Evolutionary conservation across 768 basidiomycete species (phyloP).

Genomic region (Pilatotrama ljubarskyi): DNA sequence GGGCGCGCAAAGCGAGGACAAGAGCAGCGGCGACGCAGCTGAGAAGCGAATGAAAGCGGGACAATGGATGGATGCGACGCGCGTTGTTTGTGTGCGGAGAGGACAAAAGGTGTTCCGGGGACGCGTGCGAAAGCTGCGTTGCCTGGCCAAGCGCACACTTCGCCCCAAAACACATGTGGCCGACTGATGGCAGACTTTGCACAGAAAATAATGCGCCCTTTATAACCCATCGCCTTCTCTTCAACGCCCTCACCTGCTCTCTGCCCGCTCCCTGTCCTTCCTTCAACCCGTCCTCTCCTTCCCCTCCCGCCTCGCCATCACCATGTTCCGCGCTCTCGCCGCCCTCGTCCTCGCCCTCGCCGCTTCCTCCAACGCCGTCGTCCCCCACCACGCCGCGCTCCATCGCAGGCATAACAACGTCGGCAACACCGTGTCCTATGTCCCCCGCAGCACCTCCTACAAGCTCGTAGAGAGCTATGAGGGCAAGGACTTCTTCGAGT

Average conservation of each 20-base stretch:
- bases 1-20: neutral
- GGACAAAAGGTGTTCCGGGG: slow-evolving; percentile 17
- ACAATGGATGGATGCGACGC: neutral
- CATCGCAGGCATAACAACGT: slow-evolving; percentile 34
- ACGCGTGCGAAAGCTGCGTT: slow-evolving; percentile 10
- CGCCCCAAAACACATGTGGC: slow-evolving; percentile 9
- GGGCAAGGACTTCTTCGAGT: slow-evolving; percentile 65
- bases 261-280: slow-evolving; percentile 8
- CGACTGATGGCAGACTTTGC: neutral
- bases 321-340: slow-evolving; percentile 36
- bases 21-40: neutral
- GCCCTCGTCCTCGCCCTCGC: slow-evolving; percentile 36
- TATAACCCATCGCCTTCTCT: neutral
- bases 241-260: slow-evolving; percentile 3
- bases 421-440: slow-evolving; percentile 15
- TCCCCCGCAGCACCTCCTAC: slow-evolving; percentile 33
- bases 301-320: neutral
- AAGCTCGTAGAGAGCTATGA: slow-evolving; percentile 41
- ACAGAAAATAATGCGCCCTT: neutral
- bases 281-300: slow-evolving; percentile 1
- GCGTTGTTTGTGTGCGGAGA: neutral
- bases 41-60: neutral
- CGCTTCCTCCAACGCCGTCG: slow-evolving; percentile 41
- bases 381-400: slow-evolving; percentile 26
- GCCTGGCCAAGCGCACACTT: too few species aligned